These are phyloP conservation scores for Vigna unguiculata DNA, from an alignment of 306 rosid genomes.

Conservation along the genomic window DNA sequence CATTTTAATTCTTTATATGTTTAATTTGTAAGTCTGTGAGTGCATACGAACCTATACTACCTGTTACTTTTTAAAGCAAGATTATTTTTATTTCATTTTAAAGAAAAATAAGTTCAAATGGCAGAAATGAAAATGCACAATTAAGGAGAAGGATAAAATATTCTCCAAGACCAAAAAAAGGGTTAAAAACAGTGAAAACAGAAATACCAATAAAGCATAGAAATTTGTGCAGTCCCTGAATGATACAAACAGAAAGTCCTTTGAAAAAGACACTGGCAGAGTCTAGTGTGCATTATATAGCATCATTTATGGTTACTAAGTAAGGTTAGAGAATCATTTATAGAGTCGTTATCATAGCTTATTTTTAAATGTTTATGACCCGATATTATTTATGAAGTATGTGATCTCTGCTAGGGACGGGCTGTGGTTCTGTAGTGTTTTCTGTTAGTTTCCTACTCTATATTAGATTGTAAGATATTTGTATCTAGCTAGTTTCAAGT, in stretches of 20 bases:
- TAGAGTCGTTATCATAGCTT: too few relatives aligned
- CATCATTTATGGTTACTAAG: not conserved
- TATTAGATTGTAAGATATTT: too few relatives aligned
- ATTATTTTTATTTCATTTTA: not conserved
- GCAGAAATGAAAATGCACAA: not conserved
- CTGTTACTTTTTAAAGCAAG: slow-evolving; percentile 7
- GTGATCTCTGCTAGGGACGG: too few relatives aligned
- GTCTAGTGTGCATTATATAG: not conserved
- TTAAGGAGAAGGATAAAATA: slow-evolving; percentile 12
- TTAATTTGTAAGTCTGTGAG: not conserved
- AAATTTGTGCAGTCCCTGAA: not conserved
- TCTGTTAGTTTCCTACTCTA: too few relatives aligned
- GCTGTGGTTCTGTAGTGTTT: too few relatives aligned
- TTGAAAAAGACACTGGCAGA: not conserved
- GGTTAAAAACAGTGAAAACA: not conserved
- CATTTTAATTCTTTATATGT: not conserved
- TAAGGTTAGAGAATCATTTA: too few relatives aligned
- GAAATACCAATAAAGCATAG: not conserved
- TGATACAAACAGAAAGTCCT: not conserved
- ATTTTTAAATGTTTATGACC: too few relatives aligned
- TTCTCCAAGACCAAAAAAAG: not conserved
- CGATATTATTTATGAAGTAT: too few relatives aligned
- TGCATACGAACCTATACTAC: slow-evolving; percentile 6
- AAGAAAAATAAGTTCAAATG: not conserved
- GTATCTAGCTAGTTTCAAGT: too few relatives aligned